Evolutionary conservation across 192 early-diverging fungal species (phyloP).

Genomic region (Rhizoclosmatium globosum): DNA sequence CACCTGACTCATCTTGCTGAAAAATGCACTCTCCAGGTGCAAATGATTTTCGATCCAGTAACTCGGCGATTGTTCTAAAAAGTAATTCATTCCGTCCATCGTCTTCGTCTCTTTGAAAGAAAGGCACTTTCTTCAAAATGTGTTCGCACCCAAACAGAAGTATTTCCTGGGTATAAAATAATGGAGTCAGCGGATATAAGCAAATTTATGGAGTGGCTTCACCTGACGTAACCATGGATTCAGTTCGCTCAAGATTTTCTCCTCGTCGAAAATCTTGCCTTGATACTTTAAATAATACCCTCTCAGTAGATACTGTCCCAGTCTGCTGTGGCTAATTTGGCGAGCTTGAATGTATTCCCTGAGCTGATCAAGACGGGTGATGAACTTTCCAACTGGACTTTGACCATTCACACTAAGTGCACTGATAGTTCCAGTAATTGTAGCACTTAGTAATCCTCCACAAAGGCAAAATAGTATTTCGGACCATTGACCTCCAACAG

Average conservation of each 20-base stretch:
- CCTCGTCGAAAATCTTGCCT: constrained; percentile 57
- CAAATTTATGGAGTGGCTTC: neutral
- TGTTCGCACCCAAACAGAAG: constrained; percentile 12
- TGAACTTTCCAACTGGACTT: constrained; percentile 43
- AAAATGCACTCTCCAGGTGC: neutral
- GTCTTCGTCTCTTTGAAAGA: constrained; percentile 7
- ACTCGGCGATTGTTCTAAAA: neutral
- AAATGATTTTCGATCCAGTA: constrained; percentile 16
- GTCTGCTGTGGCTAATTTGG: constrained; percentile 8
- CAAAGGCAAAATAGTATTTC: neutral
- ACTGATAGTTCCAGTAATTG: constrained; percentile 54
- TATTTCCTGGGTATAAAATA: constrained; percentile 5
- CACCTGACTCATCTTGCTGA: neutral
- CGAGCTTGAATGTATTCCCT: constrained; percentile 56
- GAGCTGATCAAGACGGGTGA: constrained; percentile 53
- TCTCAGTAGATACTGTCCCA: constrained; percentile 13
- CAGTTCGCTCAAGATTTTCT: constrained; percentile 49
- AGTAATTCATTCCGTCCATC: constrained; percentile 16
- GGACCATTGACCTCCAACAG: neutral
- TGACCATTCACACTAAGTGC: constrained; percentile 49
- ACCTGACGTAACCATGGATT: constrained; percentile 53
- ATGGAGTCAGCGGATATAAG: neutral
- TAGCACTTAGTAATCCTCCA: constrained; percentile 30
- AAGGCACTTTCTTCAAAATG: constrained; percentile 25
- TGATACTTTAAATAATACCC: constrained; percentile 57